Conservation (phyloP, 176 grass and related monocot species). For the Triticum urartu region DNA sequence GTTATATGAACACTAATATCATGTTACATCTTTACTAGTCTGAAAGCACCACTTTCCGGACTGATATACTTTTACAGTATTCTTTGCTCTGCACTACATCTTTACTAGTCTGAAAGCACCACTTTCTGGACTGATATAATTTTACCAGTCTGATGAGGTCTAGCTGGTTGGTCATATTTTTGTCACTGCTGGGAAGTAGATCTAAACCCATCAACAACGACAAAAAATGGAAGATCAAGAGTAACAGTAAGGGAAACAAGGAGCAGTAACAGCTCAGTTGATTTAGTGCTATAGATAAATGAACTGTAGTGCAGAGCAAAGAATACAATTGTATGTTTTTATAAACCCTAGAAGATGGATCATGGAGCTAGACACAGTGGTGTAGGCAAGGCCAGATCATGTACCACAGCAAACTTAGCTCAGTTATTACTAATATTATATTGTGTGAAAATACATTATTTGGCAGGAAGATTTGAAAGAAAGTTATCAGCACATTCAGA, state of each 20-base stretch:
- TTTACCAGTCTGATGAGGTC: neutral
- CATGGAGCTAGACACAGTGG: neutral
- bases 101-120: neutral
- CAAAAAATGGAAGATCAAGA: conserved; percentile 15
- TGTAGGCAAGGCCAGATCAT: neutral
- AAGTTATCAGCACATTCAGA: neutral
- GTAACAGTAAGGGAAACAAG: neutral
- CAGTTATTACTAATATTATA: neutral
- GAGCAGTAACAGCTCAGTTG: conserved; percentile 1
- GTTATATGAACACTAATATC: neutral
- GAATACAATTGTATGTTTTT: neutral
- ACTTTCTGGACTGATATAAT: neutral
- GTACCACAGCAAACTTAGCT: neutral
- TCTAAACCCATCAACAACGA: conserved; percentile 7
- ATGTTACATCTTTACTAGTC: neutral
- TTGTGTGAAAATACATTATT: neutral
- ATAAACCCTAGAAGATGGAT: neutral
- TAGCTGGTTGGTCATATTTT: neutral
- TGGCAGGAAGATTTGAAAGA: neutral
- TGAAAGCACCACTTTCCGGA: neutral
- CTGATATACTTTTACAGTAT: neutral
- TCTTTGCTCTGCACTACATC: neutral
- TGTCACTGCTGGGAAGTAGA: neutral
- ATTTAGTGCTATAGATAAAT: neutral
- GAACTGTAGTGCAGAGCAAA: neutral